Conservation (phyloP, 352 stramenopile species). For the Pythium phragmiticola region DNA sequence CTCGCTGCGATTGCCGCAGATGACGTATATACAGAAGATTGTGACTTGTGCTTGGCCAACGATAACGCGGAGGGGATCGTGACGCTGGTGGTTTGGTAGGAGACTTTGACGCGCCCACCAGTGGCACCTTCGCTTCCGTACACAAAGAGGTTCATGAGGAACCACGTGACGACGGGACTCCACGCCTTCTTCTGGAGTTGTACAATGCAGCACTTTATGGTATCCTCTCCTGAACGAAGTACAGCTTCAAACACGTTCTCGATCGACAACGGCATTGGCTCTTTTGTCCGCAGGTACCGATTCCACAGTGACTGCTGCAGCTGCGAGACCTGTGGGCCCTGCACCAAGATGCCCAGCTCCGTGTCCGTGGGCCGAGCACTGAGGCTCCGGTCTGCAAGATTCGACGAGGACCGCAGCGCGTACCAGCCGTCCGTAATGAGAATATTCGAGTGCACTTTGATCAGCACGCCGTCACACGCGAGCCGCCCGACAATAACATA, state of each 20-base stretch:
- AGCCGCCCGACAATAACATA: constrained; percentile 55
- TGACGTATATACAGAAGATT: not conserved
- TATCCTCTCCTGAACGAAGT: not conserved
- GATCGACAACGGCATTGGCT: constrained; percentile 21
- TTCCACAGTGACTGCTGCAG: constrained; percentile 68
- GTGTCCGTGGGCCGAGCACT: constrained; percentile 70
- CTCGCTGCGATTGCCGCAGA: constrained; percentile 4
- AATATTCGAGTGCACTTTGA: constrained; percentile 84
- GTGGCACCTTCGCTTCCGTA: constrained; percentile 76
- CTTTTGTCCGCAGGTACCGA: constrained; percentile 55
- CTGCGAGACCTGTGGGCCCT: constrained; percentile 35
- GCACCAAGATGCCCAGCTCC: constrained; percentile 64
- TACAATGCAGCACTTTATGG: constrained; percentile 41
- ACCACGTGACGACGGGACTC: constrained; percentile 73
- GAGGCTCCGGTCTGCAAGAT: constrained; percentile 72
- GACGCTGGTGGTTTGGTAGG: constrained; percentile 37
- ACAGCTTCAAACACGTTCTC: constrained; percentile 8
- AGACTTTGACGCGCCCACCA: constrained; percentile 62
- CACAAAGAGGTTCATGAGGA: constrained; percentile 81
- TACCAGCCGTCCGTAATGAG: constrained; percentile 73
- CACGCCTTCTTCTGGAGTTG: constrained; percentile 53
- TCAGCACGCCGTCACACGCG: constrained; percentile 41
- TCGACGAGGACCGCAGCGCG: constrained; percentile 69
- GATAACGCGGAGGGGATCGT: constrained; percentile 31
- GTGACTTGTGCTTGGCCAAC: not conserved